These are phyloP conservation scores for Neckera pumila DNA, from an alignment of 225 moss, liverwort and hornwort species.

Conservation along the genomic window DNA sequence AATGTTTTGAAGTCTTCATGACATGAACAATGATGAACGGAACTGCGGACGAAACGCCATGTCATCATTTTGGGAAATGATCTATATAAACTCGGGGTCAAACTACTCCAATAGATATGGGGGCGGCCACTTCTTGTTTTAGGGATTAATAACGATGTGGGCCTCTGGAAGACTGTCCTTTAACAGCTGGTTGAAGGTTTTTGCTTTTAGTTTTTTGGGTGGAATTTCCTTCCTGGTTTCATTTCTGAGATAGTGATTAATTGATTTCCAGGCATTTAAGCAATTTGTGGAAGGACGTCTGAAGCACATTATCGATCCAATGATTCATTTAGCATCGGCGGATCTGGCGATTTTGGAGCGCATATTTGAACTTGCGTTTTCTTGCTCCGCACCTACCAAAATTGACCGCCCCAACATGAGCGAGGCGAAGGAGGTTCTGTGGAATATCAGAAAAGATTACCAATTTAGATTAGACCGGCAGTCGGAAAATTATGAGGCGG, in stretches of 20 bases:
- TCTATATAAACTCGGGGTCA: background rate
- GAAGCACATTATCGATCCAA: conserved; percentile 68
- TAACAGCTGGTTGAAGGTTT: background rate
- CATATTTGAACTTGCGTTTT: conserved; percentile 79
- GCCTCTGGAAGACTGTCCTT: background rate
- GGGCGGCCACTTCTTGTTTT: background rate
- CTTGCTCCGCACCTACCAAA: conserved; percentile 94
- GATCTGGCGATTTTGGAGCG: conserved; percentile 52
- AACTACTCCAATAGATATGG: background rate
- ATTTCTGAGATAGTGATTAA: background rate
- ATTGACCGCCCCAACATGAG: conserved; percentile 85
- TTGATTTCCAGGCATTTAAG: conserved; percentile 65
- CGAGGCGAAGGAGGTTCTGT: conserved; percentile 68
- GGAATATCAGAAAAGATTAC: conserved; percentile 86
- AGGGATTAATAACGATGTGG: background rate
- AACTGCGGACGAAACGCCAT: background rate
- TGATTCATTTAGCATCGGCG: conserved; percentile 37
- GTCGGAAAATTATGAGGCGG: conserved; percentile 6
- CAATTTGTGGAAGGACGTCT: conserved; percentile 81
- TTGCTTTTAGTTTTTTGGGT: background rate
- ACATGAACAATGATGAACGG: background rate
- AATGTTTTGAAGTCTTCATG: background rate
- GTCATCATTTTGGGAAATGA: background rate
- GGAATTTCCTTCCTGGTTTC: background rate
- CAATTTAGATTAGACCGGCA: conserved; percentile 31